Percentiles rank a stretch among this genome's conserved stretches.
Evolutionary conservation across 345 rosid species (phyloP).

Genomic region (Euphorbia peplus): DNA sequence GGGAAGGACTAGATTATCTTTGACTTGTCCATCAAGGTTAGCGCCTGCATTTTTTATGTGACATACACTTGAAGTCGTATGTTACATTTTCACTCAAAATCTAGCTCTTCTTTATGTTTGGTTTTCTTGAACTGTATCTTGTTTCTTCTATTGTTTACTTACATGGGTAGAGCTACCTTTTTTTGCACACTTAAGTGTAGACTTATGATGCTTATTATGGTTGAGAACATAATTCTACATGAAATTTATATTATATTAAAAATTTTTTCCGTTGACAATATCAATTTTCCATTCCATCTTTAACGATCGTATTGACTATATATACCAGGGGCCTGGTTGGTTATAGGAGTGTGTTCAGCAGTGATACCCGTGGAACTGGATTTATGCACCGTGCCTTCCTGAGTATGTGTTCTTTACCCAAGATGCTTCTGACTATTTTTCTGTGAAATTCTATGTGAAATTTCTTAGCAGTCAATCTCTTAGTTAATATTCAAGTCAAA

Average conservation of each 20-base stretch:
- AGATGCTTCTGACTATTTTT: constrained; percentile 4
- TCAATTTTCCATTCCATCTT: neutral
- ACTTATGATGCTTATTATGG: too few relatives aligned
- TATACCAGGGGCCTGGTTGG: constrained; percentile 87
- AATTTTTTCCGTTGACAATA: neutral
- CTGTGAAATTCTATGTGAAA: neutral
- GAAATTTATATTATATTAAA: too few relatives aligned
- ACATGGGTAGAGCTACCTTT: too few relatives aligned
- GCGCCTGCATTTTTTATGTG: constrained; percentile 11
- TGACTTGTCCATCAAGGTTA: constrained; percentile 95
- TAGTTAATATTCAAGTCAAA: neutral
- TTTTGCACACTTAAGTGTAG: too few relatives aligned
- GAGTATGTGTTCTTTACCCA: constrained; percentile 45
- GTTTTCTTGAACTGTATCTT: too few relatives aligned
- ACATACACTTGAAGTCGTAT: too few relatives aligned
- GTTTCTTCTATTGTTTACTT: too few relatives aligned
- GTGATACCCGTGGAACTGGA: constrained; percentile 96
- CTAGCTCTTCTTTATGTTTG: neutral
- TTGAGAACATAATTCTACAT: neutral
- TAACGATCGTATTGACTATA: constrained; percentile 4
- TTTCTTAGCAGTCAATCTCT: neutral
- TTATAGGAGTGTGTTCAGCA: constrained; percentile 97
- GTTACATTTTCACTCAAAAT: neutral
- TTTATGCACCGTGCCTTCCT: constrained; percentile 99
- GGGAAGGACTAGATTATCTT: constrained; percentile 82